Percentiles rank a stretch among this genome's conserved stretches.
Evolutionary conservation across 257 asterid genomes (phyloP).

Genomic region (Scutellaria barbata): DNA sequence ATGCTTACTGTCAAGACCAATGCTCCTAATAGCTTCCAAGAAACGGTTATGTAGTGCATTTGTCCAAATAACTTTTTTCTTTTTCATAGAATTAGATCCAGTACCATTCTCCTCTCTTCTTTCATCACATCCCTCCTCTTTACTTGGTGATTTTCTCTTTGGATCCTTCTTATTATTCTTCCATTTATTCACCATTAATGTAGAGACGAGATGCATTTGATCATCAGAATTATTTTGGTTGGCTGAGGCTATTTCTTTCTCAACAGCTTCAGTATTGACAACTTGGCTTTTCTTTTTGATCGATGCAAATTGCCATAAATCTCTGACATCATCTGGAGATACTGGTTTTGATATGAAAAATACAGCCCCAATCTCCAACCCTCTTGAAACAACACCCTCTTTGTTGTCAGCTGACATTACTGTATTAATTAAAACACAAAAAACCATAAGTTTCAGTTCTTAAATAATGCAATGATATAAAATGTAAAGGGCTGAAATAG

Average conservation of each 20-base stretch:
- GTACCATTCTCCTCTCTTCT: constrained; percentile 22
- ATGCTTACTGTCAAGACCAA: constrained; percentile 62
- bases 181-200: constrained; percentile 17
- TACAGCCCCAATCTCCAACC: constrained; percentile 52
- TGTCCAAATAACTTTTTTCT: constrained; percentile 57
- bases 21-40: constrained; percentile 57
- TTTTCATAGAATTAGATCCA: constrained; percentile 32
- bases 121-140: constrained; percentile 31
- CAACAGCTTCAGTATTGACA: constrained; percentile 28
- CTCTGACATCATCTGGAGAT: constrained; percentile 45
- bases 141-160: constrained; percentile 29
- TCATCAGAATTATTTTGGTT: background rate
- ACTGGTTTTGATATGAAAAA: constrained; percentile 56
- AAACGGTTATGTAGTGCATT: constrained; percentile 57
- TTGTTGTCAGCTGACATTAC: constrained; percentile 61
- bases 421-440: constrained; percentile 19
- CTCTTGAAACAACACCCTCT: constrained; percentile 38
- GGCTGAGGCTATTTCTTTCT: background rate
- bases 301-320: constrained; percentile 59
- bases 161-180: background rate
- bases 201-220: constrained; percentile 20
- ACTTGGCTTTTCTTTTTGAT: constrained; percentile 29
- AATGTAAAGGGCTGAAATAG: too few species aligned
- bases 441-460: background rate
- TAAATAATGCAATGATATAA: too few species aligned